Evolutionary conservation across 2,329 filamentous ascomycete species (phyloP), one percentile per base, ranked within the genome.

Genomic region (Trichoderma harzianum): DNA sequence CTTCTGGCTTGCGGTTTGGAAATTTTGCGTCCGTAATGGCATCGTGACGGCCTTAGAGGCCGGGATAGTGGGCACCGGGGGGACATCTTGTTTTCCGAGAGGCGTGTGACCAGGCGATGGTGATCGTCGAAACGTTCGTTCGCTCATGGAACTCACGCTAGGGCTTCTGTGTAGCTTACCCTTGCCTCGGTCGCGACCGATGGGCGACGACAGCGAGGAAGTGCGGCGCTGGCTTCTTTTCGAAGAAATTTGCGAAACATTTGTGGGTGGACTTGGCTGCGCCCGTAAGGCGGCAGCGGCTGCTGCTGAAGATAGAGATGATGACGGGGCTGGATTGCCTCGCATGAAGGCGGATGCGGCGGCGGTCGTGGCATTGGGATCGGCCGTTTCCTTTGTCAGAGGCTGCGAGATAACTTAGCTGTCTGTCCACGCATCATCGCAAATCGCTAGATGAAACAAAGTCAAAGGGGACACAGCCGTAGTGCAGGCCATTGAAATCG

Each of bases 281-380:
- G 92, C 92, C 78, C 92, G 91, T 72, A 98, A 87, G 61, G 95
- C 95, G 32, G 94, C 91, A 18, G 94, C 94, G 7, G 95, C 95
- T 14, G 95, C 95, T 7, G 95, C 93, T 43, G 92, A 91, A 53
- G 95, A 97, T 57, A 97, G 21, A 24, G 47, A 86, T 72, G 89
- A 86, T 72, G 89, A 90, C 72, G 84, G 85, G 88, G 76, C 91
- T 88, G 76, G 87, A 80, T 89, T 87, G 78, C 87, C 90, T 76
- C 88, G 90, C 78, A 92, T 87, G 82, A 95, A 97, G 72, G 94
- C 95, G 80, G 93, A 92, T 73, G 90, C 90, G 73, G 95, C 94
- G 71, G 94, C 94, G 61, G 92, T 90, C 69, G 94, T 89, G 72
- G 93, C 94, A 78, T 91, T 91, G 70, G 92, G 86, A 78, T 90